Conservation (phyloP, 225 moss, liverwort and hornwort genomes). For the Pleurozium schreberi region DNA sequence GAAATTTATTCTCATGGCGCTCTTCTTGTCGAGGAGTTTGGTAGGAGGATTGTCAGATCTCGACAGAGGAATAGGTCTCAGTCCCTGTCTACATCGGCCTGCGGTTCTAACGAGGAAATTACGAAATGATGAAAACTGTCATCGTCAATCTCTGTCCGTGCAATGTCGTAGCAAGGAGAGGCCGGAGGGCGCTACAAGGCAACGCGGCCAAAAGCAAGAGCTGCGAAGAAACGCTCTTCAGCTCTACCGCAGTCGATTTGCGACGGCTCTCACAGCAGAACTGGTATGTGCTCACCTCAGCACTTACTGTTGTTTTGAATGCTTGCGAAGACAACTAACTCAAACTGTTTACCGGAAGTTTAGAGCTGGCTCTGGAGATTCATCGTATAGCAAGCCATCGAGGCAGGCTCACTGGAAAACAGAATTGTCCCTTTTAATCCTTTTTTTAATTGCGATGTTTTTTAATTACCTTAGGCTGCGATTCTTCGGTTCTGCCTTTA, state of each 20-base stretch:
- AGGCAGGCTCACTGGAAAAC: neutral
- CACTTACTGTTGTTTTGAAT: neutral
- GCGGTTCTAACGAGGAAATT: neutral
- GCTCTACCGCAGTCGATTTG: slow-evolving; percentile 63
- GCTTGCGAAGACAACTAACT: neutral
- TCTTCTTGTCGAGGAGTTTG: slow-evolving; percentile 6
- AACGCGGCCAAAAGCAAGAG: slow-evolving; percentile 75
- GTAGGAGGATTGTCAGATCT: slow-evolving; percentile 1
- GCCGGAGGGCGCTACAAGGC: slow-evolving; percentile 55
- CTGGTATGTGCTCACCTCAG: slow-evolving; percentile 19
- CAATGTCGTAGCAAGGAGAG: slow-evolving; percentile 47
- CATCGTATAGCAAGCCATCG: neutral
- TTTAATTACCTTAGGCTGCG: neutral
- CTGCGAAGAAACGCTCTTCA: slow-evolving; percentile 45
- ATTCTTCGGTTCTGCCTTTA: neutral
- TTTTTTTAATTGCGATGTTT: neutral
- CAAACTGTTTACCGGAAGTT: neutral
- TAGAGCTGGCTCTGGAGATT: neutral
- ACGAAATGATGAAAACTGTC: neutral
- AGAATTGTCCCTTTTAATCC: neutral
- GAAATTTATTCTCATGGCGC: slow-evolving; percentile 13
- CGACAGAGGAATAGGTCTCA: neutral
- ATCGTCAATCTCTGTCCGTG: neutral
- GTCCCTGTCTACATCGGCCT: neutral
- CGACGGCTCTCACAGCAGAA: slow-evolving; percentile 63